These are phyloP conservation scores for Trichosporon asahii DNA, from an alignment of 1,284 basidiomycete species.

Conservation along the genomic window DNA sequence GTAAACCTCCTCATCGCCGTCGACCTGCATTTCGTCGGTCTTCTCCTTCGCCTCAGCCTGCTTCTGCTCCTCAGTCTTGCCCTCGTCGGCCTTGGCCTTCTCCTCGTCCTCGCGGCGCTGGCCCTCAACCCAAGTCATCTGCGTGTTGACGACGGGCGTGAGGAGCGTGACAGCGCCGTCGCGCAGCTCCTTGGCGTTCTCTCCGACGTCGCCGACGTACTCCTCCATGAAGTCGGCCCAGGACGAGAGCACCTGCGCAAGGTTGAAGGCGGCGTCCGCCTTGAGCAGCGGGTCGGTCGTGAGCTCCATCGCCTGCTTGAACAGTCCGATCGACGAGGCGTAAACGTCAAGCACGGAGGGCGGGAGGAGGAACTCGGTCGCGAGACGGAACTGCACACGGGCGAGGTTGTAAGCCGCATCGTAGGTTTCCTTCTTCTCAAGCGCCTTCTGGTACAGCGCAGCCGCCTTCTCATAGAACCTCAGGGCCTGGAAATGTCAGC, in stretches of 20 bases:
- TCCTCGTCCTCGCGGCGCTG: slow-evolving; percentile 14
- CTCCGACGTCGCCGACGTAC: slow-evolving; percentile 23
- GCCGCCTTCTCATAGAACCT: slow-evolving; percentile 48
- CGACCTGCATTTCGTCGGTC: slow-evolving; percentile 12
- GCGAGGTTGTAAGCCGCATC: slow-evolving; percentile 52
- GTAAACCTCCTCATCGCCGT: slow-evolving; percentile 50
- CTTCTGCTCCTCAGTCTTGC: slow-evolving; percentile 15
- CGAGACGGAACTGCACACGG: slow-evolving; percentile 46
- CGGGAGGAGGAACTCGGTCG: slow-evolving; percentile 47
- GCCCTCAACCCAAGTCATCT: slow-evolving; percentile 31
- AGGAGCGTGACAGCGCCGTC: slow-evolving; percentile 36
- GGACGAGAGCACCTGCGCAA: slow-evolving; percentile 37
- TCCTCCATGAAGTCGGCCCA: slow-evolving; percentile 49
- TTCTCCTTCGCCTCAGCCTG: slow-evolving; percentile 17
- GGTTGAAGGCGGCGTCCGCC: slow-evolving; percentile 49
- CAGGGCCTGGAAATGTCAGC: slow-evolving; percentile 36
- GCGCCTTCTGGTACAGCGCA: slow-evolving; percentile 48
- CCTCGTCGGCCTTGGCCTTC: slow-evolving; percentile 20
- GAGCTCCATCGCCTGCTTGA: slow-evolving; percentile 32
- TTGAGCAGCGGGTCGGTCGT: slow-evolving; percentile 35
- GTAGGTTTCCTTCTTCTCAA: slow-evolving; percentile 32
- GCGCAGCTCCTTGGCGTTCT: slow-evolving; percentile 31
- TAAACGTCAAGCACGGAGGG: slow-evolving; percentile 30
- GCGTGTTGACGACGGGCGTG: slow-evolving; percentile 37
- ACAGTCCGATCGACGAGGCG: slow-evolving; percentile 36